These are phyloP conservation scores for Cryphonectria radicalis DNA, from an alignment of 2,329 filamentous ascomycete genomes.

Conservation along the genomic window DNA sequence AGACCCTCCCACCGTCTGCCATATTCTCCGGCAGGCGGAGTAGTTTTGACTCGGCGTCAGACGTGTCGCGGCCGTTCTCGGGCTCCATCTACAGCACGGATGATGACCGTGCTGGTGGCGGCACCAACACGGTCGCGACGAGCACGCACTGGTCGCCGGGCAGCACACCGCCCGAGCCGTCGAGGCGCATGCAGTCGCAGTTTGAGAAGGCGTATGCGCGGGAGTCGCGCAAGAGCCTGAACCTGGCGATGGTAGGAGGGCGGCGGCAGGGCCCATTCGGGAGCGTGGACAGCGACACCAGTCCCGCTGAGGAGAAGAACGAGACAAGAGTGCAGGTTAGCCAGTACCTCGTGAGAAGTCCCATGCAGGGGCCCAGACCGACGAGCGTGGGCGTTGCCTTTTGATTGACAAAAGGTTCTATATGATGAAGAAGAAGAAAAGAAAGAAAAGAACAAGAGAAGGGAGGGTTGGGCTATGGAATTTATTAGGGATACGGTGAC, in stretches of 20 bases:
- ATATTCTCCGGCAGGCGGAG: constrained; percentile 36
- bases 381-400: constrained; percentile 54
- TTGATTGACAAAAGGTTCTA: constrained; percentile 30
- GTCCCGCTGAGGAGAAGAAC: constrained; percentile 18
- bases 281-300: constrained; percentile 17
- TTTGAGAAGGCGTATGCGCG: constrained; percentile 42
- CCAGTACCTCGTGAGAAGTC: constrained; percentile 3
- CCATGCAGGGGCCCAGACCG: constrained; percentile 38
- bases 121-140: constrained; percentile 33
- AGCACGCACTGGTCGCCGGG: constrained; percentile 50
- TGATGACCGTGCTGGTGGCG: constrained; percentile 36
- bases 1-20: constrained; percentile 51
- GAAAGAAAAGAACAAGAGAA: background rate
- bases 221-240: constrained; percentile 20
- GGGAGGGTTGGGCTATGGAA: background rate
- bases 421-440: too few species aligned
- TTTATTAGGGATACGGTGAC: background rate
- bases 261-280: constrained; percentile 25
- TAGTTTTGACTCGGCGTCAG: constrained; percentile 51
- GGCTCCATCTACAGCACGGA: constrained; percentile 56
- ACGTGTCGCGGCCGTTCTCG: constrained; percentile 36
- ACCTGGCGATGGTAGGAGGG: constrained; percentile 3
- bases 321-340: constrained; percentile 20
- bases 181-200: constrained; percentile 42
- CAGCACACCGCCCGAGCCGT: constrained; percentile 43